A percentile compares a stretch with the other conserved stretches of the same genome.
These are phyloP conservation scores for Teunomyces cretensis DNA, from an alignment of 805 yeast genomes.

Conservation along the genomic window DNA sequence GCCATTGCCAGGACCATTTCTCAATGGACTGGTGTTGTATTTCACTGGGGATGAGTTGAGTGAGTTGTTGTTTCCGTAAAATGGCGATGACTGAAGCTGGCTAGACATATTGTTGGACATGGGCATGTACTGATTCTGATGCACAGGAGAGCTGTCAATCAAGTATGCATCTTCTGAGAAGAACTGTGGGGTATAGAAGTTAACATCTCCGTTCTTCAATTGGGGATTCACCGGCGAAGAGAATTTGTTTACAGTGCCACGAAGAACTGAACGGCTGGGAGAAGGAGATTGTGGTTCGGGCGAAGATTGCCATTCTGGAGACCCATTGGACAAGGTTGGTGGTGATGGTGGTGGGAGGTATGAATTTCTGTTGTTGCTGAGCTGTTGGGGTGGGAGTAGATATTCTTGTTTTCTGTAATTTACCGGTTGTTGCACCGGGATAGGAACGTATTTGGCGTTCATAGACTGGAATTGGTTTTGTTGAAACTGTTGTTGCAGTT, in stretches of 20 bases:
- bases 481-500: background rate
- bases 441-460: slow-evolving; percentile 34
- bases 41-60: slow-evolving; percentile 33
- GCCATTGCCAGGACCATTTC: slow-evolving; percentile 19
- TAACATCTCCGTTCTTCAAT: slow-evolving; percentile 15
- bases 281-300: slow-evolving; percentile 37
- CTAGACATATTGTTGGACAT: slow-evolving; percentile 4
- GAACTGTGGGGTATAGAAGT: slow-evolving; percentile 41
- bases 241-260: slow-evolving; percentile 7
- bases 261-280: slow-evolving; percentile 17
- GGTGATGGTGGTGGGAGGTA: slow-evolving; percentile 41
- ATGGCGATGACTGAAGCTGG: slow-evolving; percentile 26
- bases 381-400: background rate
- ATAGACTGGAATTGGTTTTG: slow-evolving; percentile 6
- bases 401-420: slow-evolving; percentile 10
- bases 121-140: slow-evolving; percentile 3
- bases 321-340: slow-evolving; percentile 29
- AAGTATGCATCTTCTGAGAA: slow-evolving; percentile 28
- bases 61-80: slow-evolving; percentile 14
- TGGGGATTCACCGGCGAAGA: slow-evolving; percentile 28
- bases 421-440: slow-evolving; percentile 40
- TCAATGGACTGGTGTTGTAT: slow-evolving; percentile 22
- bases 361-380: slow-evolving; percentile 17
- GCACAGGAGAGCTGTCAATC: slow-evolving; percentile 4
- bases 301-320: slow-evolving; percentile 39